Evolutionary conservation across 164 flowering plant genomes (phyloP).

Genomic region (Magnolia sinica): DNA sequence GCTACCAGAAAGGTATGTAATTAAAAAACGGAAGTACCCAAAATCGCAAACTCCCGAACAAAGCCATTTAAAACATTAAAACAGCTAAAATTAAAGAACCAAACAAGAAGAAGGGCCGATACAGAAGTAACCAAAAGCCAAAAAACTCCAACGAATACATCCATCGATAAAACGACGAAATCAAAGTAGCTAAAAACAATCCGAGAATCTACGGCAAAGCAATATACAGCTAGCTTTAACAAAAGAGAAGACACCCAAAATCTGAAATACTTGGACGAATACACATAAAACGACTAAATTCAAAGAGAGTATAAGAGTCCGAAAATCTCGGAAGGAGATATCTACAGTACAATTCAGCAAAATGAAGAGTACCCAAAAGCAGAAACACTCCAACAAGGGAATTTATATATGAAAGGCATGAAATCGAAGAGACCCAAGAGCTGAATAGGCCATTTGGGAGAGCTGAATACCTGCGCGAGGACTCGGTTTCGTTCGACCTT

Average conservation of each 20-base stretch:
- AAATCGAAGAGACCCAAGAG: constrained; percentile 1
- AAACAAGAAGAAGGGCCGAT: neutral
- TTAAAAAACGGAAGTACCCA: neutral
- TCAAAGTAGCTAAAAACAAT: neutral
- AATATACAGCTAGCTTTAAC: too few species aligned
- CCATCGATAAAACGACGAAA: neutral
- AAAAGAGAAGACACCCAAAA: neutral
- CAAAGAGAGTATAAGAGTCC: neutral
- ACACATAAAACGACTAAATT: neutral
- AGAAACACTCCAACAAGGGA: neutral
- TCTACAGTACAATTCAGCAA: neutral
- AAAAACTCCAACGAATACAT: neutral
- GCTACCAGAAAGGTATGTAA: neutral
- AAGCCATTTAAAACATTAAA: neutral
- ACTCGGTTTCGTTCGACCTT: constrained; percentile 56
- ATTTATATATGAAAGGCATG: neutral
- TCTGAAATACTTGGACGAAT: neutral
- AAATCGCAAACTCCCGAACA: neutral
- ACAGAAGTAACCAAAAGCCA: neutral
- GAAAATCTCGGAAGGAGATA: neutral
- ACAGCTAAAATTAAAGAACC: neutral
- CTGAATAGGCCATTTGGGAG: neutral
- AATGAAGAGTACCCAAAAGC: neutral
- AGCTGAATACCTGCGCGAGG: constrained; percentile 60
- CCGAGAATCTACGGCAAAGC: neutral